Conservation (phyloP, 148 eudicot species). For the Linanthus parryae region DNA sequence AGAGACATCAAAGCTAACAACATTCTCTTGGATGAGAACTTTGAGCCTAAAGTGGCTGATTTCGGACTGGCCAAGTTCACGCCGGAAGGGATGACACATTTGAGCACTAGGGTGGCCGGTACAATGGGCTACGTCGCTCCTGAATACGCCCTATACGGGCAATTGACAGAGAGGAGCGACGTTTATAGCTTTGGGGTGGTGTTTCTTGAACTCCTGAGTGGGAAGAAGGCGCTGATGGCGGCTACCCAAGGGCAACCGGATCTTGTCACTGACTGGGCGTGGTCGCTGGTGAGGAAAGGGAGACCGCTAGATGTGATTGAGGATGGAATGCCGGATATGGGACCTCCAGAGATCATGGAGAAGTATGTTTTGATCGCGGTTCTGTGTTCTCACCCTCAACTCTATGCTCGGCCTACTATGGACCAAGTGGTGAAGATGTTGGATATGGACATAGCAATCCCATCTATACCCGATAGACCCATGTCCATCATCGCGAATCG, state of each 20-base stretch:
- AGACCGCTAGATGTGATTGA: slow-evolving; percentile 64
- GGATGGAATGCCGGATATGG: slow-evolving; percentile 49
- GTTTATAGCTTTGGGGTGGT: slow-evolving; percentile 88
- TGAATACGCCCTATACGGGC: slow-evolving; percentile 84
- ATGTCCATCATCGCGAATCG: slow-evolving; percentile 50
- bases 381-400: slow-evolving; percentile 83
- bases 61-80: slow-evolving; percentile 84
- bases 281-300: slow-evolving; percentile 68
- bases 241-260: slow-evolving; percentile 49
- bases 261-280: slow-evolving; percentile 82
- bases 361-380: slow-evolving; percentile 75
- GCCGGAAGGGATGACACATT: slow-evolving; percentile 75
- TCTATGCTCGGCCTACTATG: slow-evolving; percentile 91
- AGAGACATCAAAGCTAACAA: slow-evolving; percentile 80
- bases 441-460: slow-evolving; percentile 62
- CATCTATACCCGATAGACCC: slow-evolving; percentile 73
- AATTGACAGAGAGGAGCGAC: slow-evolving; percentile 79
- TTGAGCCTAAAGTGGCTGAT: slow-evolving; percentile 77
- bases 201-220: slow-evolving; percentile 77
- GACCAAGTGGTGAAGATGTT: slow-evolving; percentile 81
- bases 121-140: slow-evolving; percentile 97
- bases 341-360: slow-evolving; percentile 59
- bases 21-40: slow-evolving; percentile 68
- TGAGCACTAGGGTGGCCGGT: slow-evolving; percentile 89
- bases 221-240: slow-evolving; percentile 63